Evolutionary conservation across 768 basidiomycete species (phyloP), one percentile per base, ranked within the genome.

Genomic region (Rhodosporidiobolus sp.): DNA sequence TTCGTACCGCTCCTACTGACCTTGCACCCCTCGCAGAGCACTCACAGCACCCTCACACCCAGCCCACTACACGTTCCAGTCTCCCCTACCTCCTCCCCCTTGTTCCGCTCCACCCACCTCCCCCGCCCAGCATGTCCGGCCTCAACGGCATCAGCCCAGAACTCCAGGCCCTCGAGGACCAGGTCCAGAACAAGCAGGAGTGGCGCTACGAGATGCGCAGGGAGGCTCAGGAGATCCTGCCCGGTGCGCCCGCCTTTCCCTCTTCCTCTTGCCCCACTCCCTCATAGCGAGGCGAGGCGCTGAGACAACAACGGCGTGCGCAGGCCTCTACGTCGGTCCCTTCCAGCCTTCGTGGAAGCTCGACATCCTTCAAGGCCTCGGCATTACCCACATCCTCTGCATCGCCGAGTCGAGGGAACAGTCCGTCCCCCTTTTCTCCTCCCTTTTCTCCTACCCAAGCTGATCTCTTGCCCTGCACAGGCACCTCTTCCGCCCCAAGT

Each of bases 131-230:
- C 46, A 64, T 49, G 69, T 32, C 62, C 32, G 55, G 46, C 19
- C n/a, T 72, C 24, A 53, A 63, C 52, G 71, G 71, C n/a, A 55
- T 69, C 50, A 65, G 62, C 9, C 34, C 63, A 6, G 67, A 67
- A 35, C 64, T 75, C 17, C 64, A 65, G 12, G 48, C 45, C 1
- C 70, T 72, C 34, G 74, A 75, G 46, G 60, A 56, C 1, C 67
- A 50, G 38, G 67, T 71, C 17, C 59, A 32, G 10, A 72, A 72
- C 67, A 69, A 72, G 70, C 11, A 32, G 26, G 78, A 79, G 34
- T 79, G 78, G 78, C 92, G 90, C 78, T 96, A 96, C 78, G 93
- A 95, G 82, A 94, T 96, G 94, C 86, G 93, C 43, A 84, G 93
- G n/a, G 90, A 94, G 78, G 92, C 91, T 77, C 93, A 96, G 82